Conservation (phyloP, 306 rosid species). For the Albizia julibrissin region DNA sequence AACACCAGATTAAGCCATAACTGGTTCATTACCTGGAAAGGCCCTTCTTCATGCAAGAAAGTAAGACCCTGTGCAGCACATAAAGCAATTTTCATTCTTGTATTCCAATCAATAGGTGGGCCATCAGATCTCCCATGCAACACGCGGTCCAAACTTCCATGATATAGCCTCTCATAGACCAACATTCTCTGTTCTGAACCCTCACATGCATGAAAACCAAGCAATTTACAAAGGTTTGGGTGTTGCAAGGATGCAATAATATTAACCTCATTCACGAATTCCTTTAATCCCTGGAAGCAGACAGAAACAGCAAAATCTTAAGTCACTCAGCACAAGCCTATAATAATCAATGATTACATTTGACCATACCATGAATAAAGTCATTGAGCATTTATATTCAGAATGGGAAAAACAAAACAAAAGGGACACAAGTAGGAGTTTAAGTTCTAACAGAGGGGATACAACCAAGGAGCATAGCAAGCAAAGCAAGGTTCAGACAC, state of each 20-base stretch:
- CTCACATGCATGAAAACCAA: slow-evolving; percentile 92
- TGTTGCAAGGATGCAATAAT: slow-evolving; percentile 86
- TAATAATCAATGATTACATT: neutral
- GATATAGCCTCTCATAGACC: slow-evolving; percentile 89
- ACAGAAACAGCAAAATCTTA: neutral
- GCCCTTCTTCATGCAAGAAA: slow-evolving; percentile 99
- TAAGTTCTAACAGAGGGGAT: neutral
- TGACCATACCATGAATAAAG: slow-evolving; percentile 3
- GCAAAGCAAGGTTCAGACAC: slow-evolving; percentile 13
- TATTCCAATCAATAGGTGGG: slow-evolving; percentile 94
- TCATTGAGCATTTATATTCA: neutral
- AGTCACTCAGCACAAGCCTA: neutral
- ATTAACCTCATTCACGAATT: slow-evolving; percentile 75
- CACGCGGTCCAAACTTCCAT: slow-evolving; percentile 89
- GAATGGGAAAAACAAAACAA: neutral
- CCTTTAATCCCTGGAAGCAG: slow-evolving; percentile 77
- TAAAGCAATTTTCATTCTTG: slow-evolving; percentile 90
- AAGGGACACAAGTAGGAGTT: neutral
- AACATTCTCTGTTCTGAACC: slow-evolving; percentile 78
- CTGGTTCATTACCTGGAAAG: slow-evolving; percentile 78
- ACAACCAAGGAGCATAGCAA: neutral
- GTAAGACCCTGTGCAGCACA: slow-evolving; percentile 97
- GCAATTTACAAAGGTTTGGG: slow-evolving; percentile 93
- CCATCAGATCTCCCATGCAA: slow-evolving; percentile 90
- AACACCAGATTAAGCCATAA: slow-evolving; percentile 6